A percentile compares a stretch with the other conserved stretches of the same genome.
Evolutionary conservation across 2,329 filamentous ascomycete genomes (phyloP).

Genomic region (Trichoderma koningii): DNA sequence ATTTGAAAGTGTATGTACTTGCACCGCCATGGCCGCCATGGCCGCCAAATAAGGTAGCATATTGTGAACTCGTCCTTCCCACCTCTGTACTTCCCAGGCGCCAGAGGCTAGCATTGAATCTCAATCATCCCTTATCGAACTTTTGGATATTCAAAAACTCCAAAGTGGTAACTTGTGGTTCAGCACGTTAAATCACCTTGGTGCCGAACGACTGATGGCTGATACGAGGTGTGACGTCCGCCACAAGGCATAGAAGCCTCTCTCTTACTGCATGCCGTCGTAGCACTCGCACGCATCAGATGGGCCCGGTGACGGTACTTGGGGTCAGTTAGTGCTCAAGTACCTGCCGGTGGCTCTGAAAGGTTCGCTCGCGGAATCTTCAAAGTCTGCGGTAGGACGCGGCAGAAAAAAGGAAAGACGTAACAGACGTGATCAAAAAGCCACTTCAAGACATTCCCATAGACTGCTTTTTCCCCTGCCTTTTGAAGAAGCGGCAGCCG

Average conservation of each 20-base stretch:
- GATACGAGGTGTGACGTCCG: slow-evolving; percentile 11
- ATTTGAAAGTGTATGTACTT: too few relatives aligned
- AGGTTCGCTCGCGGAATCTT: not conserved
- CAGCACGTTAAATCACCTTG: not conserved
- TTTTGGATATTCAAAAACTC: too few relatives aligned
- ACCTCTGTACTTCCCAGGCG: too few relatives aligned
- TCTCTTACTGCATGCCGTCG: not conserved
- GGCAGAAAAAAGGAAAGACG: not conserved
- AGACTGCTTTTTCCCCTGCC: not conserved
- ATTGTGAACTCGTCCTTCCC: too few relatives aligned
- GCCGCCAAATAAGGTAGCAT: too few relatives aligned
- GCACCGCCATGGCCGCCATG: too few relatives aligned
- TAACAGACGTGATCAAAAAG: not conserved
- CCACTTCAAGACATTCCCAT: not conserved
- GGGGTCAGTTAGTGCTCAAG: not conserved
- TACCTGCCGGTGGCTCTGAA: not conserved
- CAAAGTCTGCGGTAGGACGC: not conserved
- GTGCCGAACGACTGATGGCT: not conserved
- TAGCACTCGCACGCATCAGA: not conserved
- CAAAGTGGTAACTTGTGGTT: not conserved
- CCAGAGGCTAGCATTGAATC: too few relatives aligned
- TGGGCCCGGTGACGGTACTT: not conserved
- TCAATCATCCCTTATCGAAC: not conserved
- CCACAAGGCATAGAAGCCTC: not conserved
- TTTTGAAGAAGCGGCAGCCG: too few relatives aligned